Percentiles rank a stretch among this genome's conserved stretches.
Conservation (phyloP, 306 rosid genomes). For the Castanea crenata region DNA sequence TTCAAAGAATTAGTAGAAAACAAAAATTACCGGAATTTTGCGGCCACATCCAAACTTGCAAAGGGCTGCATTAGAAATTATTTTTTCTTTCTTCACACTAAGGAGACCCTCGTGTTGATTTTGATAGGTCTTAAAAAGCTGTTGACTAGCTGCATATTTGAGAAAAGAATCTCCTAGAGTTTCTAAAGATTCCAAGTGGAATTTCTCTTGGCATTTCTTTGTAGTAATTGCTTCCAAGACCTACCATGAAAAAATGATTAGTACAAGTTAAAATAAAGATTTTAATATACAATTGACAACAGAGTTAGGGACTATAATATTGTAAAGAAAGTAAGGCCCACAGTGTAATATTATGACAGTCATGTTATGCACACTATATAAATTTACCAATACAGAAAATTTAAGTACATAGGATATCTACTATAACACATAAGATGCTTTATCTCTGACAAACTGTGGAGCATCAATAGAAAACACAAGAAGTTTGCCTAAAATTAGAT, state of each 20-base stretch:
- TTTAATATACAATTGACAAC: constrained; percentile 3
- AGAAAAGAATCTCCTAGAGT: constrained; percentile 94
- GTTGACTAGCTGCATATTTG: constrained; percentile 70
- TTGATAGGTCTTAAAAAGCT: constrained; percentile 53
- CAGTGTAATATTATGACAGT: neutral
- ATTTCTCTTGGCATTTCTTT: constrained; percentile 65
- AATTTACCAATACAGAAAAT: neutral
- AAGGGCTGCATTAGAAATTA: constrained; percentile 72
- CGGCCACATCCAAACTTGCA: constrained; percentile 53
- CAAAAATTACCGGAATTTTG: constrained; percentile 57
- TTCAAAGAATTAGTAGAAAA: neutral
- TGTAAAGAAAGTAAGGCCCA: neutral
- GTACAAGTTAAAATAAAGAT: constrained; percentile 1
- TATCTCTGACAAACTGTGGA: neutral
- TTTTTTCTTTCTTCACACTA: constrained; percentile 54
- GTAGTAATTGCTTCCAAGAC: constrained; percentile 88
- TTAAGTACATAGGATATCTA: neutral
- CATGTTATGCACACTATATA: neutral
- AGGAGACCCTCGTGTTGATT: constrained; percentile 78
- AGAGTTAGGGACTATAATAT: neutral
- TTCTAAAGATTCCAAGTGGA: constrained; percentile 81
- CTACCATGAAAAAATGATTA: constrained; percentile 30
- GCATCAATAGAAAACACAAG: neutral
- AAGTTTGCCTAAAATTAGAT: neutral
- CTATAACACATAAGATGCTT: neutral